These are phyloP conservation scores for Tranzscheliella williamsii DNA, from an alignment of 1,284 basidiomycete genomes.

Conservation along the genomic window DNA sequence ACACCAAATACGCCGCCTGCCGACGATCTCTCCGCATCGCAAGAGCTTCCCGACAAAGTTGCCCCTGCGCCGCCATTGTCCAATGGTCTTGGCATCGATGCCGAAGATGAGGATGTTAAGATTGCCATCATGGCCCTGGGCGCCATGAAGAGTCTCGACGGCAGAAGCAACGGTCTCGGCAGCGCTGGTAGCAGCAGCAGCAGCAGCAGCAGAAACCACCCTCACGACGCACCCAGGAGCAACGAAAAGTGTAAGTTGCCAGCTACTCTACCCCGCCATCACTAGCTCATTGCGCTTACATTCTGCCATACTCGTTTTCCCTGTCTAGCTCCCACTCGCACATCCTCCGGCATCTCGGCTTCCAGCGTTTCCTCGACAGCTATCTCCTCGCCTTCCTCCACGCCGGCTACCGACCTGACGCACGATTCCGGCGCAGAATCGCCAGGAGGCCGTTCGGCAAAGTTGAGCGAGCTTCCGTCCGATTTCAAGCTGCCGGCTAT, in stretches of 20 bases:
- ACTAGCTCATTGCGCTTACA: no score
- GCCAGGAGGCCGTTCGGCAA: constrained; percentile 20
- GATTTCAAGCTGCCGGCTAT: constrained; percentile 51
- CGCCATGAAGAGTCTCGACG: constrained; percentile 50
- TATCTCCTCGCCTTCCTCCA: constrained; percentile 47
- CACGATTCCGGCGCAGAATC: constrained; percentile 33
- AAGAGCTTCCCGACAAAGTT: constrained; percentile 3
- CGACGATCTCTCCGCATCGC: constrained; percentile 19
- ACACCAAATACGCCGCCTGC: constrained; percentile 26
- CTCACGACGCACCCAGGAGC: constrained; percentile 11
- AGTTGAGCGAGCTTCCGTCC: constrained; percentile 43
- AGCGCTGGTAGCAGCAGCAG: constrained; percentile 6
- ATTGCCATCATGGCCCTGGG: constrained; percentile 52
- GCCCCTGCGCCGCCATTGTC: not conserved
- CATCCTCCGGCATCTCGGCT: constrained; percentile 41
- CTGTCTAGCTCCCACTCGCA: constrained; percentile 9
- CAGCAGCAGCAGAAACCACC: constrained; percentile 13
- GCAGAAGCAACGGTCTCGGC: constrained; percentile 9
- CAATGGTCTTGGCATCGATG: constrained; percentile 31
- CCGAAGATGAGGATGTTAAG: constrained; percentile 48
- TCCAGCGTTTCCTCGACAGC: constrained; percentile 44
- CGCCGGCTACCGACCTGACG: constrained; percentile 44
- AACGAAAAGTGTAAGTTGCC: constrained; percentile 15
- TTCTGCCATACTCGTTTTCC: not conserved
- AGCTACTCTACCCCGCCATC: no score